These are phyloP conservation scores for Boeremia lycopersici DNA, from an alignment of 2,329 filamentous ascomycete species.

Conservation along the genomic window DNA sequence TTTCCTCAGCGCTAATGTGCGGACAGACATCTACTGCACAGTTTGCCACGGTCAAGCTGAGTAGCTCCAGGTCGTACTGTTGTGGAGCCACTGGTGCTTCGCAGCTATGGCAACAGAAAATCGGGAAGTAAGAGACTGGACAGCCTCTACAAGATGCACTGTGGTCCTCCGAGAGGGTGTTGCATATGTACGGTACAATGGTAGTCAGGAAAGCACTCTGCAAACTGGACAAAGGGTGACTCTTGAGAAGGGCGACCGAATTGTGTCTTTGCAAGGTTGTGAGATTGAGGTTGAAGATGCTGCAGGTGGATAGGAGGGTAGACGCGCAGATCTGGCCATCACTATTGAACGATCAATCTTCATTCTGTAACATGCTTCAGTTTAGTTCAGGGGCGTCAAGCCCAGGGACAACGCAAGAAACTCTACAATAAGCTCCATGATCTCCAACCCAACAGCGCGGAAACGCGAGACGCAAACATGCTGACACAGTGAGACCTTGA, in stretches of 20 bases:
- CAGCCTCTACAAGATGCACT: background rate
- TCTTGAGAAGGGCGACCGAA: background rate
- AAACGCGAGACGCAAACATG: background rate
- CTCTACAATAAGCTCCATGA: background rate
- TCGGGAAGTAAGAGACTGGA: background rate
- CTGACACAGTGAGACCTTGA: background rate
- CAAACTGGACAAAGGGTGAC: background rate
- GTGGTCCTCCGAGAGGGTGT: background rate
- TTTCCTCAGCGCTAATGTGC: too few species aligned
- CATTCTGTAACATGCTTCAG: background rate
- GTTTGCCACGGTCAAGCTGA: too few species aligned
- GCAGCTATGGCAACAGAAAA: too few species aligned
- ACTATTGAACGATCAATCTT: background rate
- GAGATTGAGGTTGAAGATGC: background rate
- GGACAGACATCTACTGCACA: too few species aligned
- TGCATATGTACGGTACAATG: background rate
- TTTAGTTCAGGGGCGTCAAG: background rate
- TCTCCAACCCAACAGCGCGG: background rate
- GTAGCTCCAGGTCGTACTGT: too few species aligned
- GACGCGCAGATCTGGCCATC: background rate
- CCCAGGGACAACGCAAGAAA: background rate
- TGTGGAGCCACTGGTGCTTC: too few species aligned
- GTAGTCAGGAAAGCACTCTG: background rate
- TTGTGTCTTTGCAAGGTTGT: background rate
- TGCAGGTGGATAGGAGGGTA: background rate